phyloP scores from a whole-genome alignment of 805 yeast species.

The Sungouiozyma ichnusensis region DNA sequence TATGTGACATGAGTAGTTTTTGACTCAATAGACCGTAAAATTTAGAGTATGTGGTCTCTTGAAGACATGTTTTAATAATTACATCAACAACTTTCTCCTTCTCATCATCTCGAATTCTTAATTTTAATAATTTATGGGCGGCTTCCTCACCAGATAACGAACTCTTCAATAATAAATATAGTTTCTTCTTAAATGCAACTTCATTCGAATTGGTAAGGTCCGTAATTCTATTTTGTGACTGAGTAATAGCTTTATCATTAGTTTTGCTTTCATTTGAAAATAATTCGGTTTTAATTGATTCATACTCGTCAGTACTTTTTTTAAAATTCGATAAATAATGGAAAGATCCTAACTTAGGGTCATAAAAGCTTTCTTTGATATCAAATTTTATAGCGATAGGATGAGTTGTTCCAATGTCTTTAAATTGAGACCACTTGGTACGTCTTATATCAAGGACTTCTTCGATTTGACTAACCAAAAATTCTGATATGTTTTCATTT shows the following conservation, averaged over 20 bases:
- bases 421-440: slow-evolving; percentile 2
- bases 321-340: slow-evolving; percentile 15
- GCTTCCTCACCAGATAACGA: slow-evolving; percentile 90
- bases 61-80: slow-evolving; percentile 70
- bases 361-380: slow-evolving; percentile 4
- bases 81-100: slow-evolving; percentile 55
- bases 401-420: background rate
- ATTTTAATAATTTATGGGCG: slow-evolving; percentile 65
- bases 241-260: slow-evolving; percentile 4
- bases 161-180: slow-evolving; percentile 78
- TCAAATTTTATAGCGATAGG: slow-evolving; percentile 1
- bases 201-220: slow-evolving; percentile 64
- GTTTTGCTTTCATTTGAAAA: slow-evolving; percentile 9
- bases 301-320: slow-evolving; percentile 40
- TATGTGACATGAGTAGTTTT: slow-evolving; percentile 41
- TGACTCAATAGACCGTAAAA: slow-evolving; percentile 72
- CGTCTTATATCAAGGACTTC: slow-evolving; percentile 42
- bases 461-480: slow-evolving; percentile 37
- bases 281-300: slow-evolving; percentile 9
- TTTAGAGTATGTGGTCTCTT: slow-evolving; percentile 79
- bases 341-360: background rate
- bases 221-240: slow-evolving; percentile 25
- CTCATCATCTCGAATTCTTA: slow-evolving; percentile 34
- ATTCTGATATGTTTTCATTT: slow-evolving; percentile 34
- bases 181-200: slow-evolving; percentile 58